Conservation (phyloP, 352 stramenopile species). For the Globisporangium splendens region DNA sequence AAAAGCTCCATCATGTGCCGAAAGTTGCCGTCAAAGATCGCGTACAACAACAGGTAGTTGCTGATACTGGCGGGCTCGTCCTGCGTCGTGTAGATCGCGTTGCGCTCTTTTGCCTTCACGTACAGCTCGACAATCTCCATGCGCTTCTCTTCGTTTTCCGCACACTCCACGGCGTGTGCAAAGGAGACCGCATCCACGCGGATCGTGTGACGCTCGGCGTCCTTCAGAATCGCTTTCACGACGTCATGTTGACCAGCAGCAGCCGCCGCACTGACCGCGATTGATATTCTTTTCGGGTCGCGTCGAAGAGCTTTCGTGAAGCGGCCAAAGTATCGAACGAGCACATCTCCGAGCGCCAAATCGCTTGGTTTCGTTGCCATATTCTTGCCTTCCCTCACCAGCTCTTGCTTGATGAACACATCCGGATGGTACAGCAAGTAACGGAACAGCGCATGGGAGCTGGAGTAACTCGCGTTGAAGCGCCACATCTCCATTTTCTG, state of each 20-base stretch:
- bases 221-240: slow-evolving; percentile 36
- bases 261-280: slow-evolving; percentile 54
- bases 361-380: neutral
- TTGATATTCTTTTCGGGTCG: slow-evolving; percentile 51
- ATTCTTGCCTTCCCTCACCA: neutral
- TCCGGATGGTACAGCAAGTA: slow-evolving; percentile 52
- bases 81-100: slow-evolving; percentile 49
- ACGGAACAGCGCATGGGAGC: slow-evolving; percentile 52
- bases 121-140: slow-evolving; percentile 58
- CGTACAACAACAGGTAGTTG: slow-evolving; percentile 62
- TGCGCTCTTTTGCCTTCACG: slow-evolving; percentile 44
- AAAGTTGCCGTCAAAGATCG: slow-evolving; percentile 65
- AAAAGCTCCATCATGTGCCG: slow-evolving; percentile 74
- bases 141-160: slow-evolving; percentile 35
- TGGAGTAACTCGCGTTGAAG: slow-evolving; percentile 57
- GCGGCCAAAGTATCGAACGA: slow-evolving; percentile 45
- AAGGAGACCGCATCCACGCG: slow-evolving; percentile 60
- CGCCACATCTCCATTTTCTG: slow-evolving; percentile 30
- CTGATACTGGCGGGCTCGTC: slow-evolving; percentile 47
- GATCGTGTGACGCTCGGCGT: slow-evolving; percentile 36
- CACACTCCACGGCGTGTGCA: slow-evolving; percentile 52
- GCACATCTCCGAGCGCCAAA: slow-evolving; percentile 22
- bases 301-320: slow-evolving; percentile 37
- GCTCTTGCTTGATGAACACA: slow-evolving; percentile 22
- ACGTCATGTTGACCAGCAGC: slow-evolving; percentile 27